phyloP scores from a whole-genome alignment of 768 basidiomycete species.

The Terana coerulea region DNA sequence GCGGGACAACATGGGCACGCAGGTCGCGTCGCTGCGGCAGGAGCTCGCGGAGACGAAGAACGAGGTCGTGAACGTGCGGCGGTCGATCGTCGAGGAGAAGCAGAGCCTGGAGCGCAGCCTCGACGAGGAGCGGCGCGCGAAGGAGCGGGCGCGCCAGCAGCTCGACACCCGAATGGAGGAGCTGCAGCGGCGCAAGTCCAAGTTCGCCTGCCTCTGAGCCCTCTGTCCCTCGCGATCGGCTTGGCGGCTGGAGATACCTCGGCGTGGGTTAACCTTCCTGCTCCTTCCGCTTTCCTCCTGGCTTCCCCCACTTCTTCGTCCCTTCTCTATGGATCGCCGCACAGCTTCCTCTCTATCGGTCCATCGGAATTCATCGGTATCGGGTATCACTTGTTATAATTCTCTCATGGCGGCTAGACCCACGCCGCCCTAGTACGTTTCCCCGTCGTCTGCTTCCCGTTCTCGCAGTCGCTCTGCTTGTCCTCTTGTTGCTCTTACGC shows the following conservation, averaged over 20 bases:
- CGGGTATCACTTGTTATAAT: constrained; percentile 3
- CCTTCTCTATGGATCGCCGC: not conserved
- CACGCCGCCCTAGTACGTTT: too few relatives aligned
- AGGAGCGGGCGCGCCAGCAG: constrained; percentile 84
- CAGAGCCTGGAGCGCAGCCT: constrained; percentile 78
- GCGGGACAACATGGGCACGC: constrained; percentile 66
- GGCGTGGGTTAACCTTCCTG: not conserved
- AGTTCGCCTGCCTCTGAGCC: constrained; percentile 81
- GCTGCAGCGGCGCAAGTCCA: constrained; percentile 79
- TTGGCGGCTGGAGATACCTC: not conserved
- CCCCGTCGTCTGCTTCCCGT: not conserved
- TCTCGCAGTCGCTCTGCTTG: not conserved
- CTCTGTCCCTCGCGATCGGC: not conserved
- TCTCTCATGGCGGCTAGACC: too few relatives aligned
- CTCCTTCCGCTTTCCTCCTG: not conserved
- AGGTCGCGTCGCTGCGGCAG: constrained; percentile 62
- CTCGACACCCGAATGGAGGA: constrained; percentile 88
- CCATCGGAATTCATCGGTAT: constrained; percentile 9
- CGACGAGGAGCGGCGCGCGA: constrained; percentile 84
- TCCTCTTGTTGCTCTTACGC: not conserved
- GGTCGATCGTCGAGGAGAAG: constrained; percentile 85
- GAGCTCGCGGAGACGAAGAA: constrained; percentile 77
- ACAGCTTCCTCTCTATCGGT: too few relatives aligned
- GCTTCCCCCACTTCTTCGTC: not conserved
- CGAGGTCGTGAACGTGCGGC: constrained; percentile 73